These are phyloP conservation scores for Hygrophorus russula DNA, from an alignment of 768 basidiomycete species.

Conservation along the genomic window DNA sequence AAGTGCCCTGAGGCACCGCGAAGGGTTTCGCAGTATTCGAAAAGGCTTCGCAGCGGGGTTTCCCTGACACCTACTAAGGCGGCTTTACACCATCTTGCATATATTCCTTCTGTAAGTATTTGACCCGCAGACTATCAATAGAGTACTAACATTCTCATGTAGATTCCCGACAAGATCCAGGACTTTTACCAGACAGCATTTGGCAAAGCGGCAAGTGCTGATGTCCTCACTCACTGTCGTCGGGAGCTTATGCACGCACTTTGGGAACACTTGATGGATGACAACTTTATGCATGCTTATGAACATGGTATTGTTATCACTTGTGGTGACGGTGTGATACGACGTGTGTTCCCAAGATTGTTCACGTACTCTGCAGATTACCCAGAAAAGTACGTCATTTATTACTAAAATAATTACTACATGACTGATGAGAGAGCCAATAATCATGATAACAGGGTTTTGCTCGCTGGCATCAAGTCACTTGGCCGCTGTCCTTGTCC, in stretches of 20 bases:
- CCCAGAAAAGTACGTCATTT: constrained; percentile 12
- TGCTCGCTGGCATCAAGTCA: constrained; percentile 16
- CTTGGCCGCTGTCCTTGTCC: constrained; percentile 16
- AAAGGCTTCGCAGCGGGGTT: too few relatives aligned
- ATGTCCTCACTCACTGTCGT: constrained; percentile 5
- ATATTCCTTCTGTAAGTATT: constrained; percentile 14
- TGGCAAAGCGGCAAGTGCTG: too few relatives aligned
- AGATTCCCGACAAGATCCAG: constrained; percentile 9
- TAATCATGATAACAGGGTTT: constrained; percentile 13
- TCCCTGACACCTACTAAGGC: constrained; percentile 14
- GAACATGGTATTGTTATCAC: constrained; percentile 3
- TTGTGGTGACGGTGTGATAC: constrained; percentile 6
- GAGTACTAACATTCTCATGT: background rate
- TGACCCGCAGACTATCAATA: too few relatives aligned
- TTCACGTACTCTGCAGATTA: constrained; percentile 19
- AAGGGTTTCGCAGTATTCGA: too few relatives aligned
- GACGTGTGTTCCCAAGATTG: constrained; percentile 12
- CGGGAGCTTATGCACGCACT: constrained; percentile 8
- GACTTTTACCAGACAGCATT: too few relatives aligned
- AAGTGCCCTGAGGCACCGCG: too few relatives aligned
- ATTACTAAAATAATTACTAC: too few relatives aligned
- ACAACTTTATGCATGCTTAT: constrained; percentile 4
- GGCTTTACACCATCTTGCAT: constrained; percentile 19
- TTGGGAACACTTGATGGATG: background rate
- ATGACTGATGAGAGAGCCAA: too few relatives aligned